phyloP scores from a whole-genome alignment of 768 basidiomycete species.

The Phanerochaete carnosa region DNA sequence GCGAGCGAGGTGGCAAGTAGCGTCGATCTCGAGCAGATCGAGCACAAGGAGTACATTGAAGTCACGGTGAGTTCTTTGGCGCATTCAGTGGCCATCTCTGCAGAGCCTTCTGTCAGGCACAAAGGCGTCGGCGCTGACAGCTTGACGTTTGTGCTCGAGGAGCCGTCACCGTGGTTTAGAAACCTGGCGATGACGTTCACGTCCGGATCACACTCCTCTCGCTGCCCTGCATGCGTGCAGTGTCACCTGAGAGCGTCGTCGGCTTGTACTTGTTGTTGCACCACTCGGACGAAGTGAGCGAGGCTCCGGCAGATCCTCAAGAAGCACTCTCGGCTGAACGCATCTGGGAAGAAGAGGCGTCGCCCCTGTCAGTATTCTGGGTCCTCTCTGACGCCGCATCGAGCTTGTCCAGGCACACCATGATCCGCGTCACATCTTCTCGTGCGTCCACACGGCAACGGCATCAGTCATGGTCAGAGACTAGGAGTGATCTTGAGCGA shows the following conservation, averaged over 20 bases:
- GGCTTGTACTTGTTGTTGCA: conserved; percentile 7
- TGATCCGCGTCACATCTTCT: not conserved
- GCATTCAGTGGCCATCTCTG: not conserved
- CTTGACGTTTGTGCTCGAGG: not conserved
- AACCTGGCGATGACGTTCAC: not conserved
- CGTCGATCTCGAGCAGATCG: not conserved
- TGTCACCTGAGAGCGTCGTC: not conserved
- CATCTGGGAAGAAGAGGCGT: not conserved
- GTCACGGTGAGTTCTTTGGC: not conserved
- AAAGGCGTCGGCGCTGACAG: not conserved
- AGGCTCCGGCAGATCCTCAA: not conserved
- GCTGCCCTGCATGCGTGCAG: not conserved
- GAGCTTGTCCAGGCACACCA: not conserved
- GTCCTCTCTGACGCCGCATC: not conserved
- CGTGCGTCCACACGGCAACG: not conserved
- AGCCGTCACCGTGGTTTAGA: not conserved
- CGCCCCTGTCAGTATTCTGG: not conserved
- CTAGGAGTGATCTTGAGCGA: no score
- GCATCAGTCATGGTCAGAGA: no score
- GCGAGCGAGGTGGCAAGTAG: not conserved
- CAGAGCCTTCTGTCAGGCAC: not conserved
- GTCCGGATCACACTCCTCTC: conserved; percentile 1
- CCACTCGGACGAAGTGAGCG: conserved; percentile 7
- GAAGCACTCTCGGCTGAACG: not conserved
- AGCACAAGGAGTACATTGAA: not conserved